These are phyloP conservation scores for Saussurea involucrata DNA, from an alignment of 129 eudicot genomes.

Conservation along the genomic window DNA sequence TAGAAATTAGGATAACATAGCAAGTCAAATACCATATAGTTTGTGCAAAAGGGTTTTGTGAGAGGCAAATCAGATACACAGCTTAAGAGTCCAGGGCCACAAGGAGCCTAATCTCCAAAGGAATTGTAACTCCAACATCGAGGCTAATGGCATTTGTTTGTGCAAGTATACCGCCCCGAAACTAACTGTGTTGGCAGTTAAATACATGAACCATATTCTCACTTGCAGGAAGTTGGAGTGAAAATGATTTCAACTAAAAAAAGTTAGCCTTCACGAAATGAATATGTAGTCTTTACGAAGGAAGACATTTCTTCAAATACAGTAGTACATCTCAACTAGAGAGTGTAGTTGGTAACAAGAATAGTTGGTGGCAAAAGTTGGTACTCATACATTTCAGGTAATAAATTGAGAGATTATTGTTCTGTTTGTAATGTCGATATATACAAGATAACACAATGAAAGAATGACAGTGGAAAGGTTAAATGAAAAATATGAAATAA, in stretches of 20 bases:
- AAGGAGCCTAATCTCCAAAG: background rate
- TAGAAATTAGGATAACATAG: too few relatives aligned
- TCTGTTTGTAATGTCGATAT: slow-evolving; percentile 25
- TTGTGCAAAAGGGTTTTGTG: background rate
- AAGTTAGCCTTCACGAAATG: background rate
- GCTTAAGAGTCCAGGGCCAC: background rate
- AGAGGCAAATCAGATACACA: background rate
- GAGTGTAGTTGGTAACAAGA: background rate
- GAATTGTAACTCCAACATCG: background rate
- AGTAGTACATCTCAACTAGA: slow-evolving; percentile 12
- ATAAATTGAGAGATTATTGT: slow-evolving; percentile 17
- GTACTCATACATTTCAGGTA: slow-evolving; percentile 24
- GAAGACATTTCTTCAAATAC: background rate
- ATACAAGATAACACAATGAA: slow-evolving; percentile 38
- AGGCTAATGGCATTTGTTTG: too few relatives aligned
- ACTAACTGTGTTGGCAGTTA: background rate
- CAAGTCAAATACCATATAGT: too few relatives aligned
- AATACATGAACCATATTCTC: background rate
- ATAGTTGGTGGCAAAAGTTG: background rate
- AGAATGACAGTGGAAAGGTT: slow-evolving; percentile 16
- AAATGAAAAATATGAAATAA: background rate
- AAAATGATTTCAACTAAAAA: background rate
- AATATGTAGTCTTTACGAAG: background rate
- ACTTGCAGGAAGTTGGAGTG: background rate
- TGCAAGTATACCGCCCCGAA: background rate